A percentile compares a stretch with the other conserved stretches of the same genome.
Conservation (phyloP, 192 early-diverging fungal genomes). For the Coemansia sp. region DNA sequence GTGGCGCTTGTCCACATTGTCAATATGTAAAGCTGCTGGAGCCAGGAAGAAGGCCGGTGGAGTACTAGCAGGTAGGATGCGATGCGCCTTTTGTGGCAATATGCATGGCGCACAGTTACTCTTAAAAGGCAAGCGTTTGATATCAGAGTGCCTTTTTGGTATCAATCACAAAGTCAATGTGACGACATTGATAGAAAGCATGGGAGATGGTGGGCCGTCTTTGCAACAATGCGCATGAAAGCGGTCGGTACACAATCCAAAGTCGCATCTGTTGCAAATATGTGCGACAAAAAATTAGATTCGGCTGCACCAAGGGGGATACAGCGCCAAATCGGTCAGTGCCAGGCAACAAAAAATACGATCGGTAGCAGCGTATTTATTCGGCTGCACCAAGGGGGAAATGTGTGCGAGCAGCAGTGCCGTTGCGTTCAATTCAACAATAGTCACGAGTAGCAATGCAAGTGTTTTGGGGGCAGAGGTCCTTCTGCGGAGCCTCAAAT, state of each 20-base stretch:
- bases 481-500: neutral
- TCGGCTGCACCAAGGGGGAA: too few relatives aligned
- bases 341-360: neutral
- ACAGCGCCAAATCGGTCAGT: neutral
- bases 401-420: neutral
- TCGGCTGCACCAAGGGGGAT: too few relatives aligned
- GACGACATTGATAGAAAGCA: neutral
- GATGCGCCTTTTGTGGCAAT: neutral
- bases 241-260: neutral
- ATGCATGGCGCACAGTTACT: slow-evolving; percentile 2
- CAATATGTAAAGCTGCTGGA: neutral
- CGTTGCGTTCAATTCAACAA: neutral
- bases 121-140: neutral
- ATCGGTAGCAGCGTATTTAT: neutral
- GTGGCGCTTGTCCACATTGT: neutral
- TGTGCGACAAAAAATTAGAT: neutral
- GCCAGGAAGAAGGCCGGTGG: neutral
- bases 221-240: neutral
- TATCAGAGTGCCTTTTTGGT: neutral
- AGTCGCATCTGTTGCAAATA: neutral
- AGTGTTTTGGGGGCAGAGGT: neutral
- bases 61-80: neutral
- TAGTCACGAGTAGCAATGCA: neutral
- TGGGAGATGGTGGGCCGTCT: neutral
- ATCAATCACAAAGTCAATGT: slow-evolving; percentile 4